A percentile compares a stretch with the other conserved stretches of the same genome.
phyloP scores from a whole-genome alignment of 2,329 filamentous ascomycete genomes.

The Aspergillus pseudoterreus region DNA sequence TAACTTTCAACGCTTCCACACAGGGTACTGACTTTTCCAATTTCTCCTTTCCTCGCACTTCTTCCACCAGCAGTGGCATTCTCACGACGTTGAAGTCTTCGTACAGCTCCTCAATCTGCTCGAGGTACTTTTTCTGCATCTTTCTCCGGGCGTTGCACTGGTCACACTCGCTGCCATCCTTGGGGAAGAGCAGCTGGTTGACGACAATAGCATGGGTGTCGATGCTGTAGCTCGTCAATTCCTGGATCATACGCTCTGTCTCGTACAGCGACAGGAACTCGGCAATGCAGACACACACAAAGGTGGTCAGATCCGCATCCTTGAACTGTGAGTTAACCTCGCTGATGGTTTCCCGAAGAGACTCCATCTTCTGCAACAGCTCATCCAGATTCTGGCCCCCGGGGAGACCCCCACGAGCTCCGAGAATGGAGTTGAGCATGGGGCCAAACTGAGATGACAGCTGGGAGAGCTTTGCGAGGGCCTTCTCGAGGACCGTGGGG shows the following conservation, averaged over 20 bases:
- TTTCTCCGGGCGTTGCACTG: constrained; percentile 92
- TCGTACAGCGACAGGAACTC: constrained; percentile 97
- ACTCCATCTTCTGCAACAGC: constrained; percentile 91
- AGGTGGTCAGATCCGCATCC: constrained; percentile 90
- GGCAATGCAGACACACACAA: constrained; percentile 96
- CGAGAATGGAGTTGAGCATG: constrained; percentile 89
- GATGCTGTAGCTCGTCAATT: constrained; percentile 86
- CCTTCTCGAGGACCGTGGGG: constrained; percentile 96
- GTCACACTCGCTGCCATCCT: constrained; percentile 78
- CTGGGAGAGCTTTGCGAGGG: constrained; percentile 93
- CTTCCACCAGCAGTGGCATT: constrained; percentile 94
- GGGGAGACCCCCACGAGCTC: constrained; percentile 70
- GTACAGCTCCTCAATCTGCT: constrained; percentile 97
- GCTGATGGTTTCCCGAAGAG: constrained; percentile 83
- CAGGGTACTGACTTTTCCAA: constrained; percentile 65
- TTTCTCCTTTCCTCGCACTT: constrained; percentile 92
- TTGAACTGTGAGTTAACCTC: constrained; percentile 99
- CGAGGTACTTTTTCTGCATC: constrained; percentile 99
- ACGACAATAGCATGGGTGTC: constrained; percentile 97
- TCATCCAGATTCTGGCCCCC: constrained; percentile 92
- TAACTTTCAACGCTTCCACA: background rate
- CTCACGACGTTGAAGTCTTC: constrained; percentile 99
- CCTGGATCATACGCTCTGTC: constrained; percentile 99
- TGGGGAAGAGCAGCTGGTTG: constrained; percentile 94
- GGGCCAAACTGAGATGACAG: constrained; percentile 92